These are phyloP conservation scores for Mytilinidion resinicola DNA, from an alignment of 495 filamentous ascomycete genomes.

Conservation along the genomic window DNA sequence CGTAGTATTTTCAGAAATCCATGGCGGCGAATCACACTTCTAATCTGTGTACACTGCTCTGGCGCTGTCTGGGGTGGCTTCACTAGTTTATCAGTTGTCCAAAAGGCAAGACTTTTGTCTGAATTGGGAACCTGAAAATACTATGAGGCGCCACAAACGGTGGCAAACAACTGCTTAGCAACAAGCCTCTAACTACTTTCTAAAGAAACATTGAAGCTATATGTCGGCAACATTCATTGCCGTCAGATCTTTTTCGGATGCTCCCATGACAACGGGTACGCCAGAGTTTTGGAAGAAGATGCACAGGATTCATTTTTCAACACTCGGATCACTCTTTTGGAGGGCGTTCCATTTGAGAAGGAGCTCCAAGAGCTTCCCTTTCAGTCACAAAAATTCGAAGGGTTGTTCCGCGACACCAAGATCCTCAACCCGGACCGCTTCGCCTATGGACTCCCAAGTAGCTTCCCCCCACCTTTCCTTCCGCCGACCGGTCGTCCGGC, in stretches of 20 bases:
- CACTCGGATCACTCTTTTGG: constrained; percentile 63
- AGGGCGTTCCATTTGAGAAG: constrained; percentile 64
- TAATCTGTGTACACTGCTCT: too few relatives aligned
- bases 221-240: constrained; percentile 66
- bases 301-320: constrained; percentile 47
- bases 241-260: constrained; percentile 76
- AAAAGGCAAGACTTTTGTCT: too few relatives aligned
- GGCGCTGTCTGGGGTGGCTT: too few relatives aligned
- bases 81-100: too few relatives aligned
- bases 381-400: constrained; percentile 52
- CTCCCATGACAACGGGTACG: constrained; percentile 69
- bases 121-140: too few relatives aligned
- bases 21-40: too few relatives aligned
- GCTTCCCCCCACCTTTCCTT: constrained; percentile 6
- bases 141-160: too few relatives aligned
- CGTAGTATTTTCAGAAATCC: too few relatives aligned
- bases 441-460: constrained; percentile 3
- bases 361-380: constrained; percentile 55
- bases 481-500: neutral
- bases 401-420: constrained; percentile 61
- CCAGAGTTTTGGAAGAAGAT: constrained; percentile 60
- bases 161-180: too few relatives aligned
- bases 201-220: constrained; percentile 62
- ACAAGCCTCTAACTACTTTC: too few relatives aligned
- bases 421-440: constrained; percentile 24